Percentiles rank a stretch among this genome's conserved stretches.
These are phyloP conservation scores for Aspergillus chevalieri DNA, from an alignment of 2,329 filamentous ascomycete species.

Conservation along the genomic window DNA sequence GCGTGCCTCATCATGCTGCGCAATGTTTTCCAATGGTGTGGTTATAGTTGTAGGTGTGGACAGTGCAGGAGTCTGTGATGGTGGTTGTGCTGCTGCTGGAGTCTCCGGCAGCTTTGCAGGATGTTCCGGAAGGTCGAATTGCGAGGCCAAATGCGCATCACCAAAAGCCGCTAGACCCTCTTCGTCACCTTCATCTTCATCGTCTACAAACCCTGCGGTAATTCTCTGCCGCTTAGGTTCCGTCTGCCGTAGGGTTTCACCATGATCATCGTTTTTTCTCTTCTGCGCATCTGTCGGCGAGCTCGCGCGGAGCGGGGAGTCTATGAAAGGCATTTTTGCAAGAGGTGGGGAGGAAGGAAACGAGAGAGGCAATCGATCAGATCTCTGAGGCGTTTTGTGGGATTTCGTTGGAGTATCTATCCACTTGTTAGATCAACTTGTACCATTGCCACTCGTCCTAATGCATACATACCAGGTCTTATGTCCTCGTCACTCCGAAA, in stretches of 20 bases:
- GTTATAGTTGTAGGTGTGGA: conserved; percentile 1
- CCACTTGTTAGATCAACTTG: background rate
- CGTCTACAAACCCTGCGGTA: conserved; percentile 38
- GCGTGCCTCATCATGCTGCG: conserved; percentile 1
- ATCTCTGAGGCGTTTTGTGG: conserved; percentile 8
- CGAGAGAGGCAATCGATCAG: conserved; percentile 9
- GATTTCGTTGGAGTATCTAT: conserved; percentile 35
- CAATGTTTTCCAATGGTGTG: conserved; percentile 4
- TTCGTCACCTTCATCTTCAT: conserved; percentile 35
- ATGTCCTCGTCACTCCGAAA: conserved; percentile 39
- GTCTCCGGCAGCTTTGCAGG: conserved; percentile 12
- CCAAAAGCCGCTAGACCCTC: conserved; percentile 22
- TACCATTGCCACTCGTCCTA: background rate
- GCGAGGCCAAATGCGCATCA: conserved; percentile 24
- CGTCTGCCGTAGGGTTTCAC: conserved; percentile 19
- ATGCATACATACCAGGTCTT: conserved; percentile 23
- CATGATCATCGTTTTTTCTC: conserved; percentile 29
- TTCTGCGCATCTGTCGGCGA: conserved; percentile 32
- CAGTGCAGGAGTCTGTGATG: background rate
- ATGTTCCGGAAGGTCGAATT: conserved; percentile 25
- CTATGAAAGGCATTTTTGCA: conserved; percentile 32
- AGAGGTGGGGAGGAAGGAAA: conserved; percentile 30
- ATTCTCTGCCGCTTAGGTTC: conserved; percentile 37
- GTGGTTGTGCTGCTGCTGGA: conserved; percentile 9
- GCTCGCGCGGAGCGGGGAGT: conserved; percentile 35